Base-by-base conservation (phyloP, 2,329 filamentous ascomycete genomes). In the Colletotrichum theobromicola region DNA sequence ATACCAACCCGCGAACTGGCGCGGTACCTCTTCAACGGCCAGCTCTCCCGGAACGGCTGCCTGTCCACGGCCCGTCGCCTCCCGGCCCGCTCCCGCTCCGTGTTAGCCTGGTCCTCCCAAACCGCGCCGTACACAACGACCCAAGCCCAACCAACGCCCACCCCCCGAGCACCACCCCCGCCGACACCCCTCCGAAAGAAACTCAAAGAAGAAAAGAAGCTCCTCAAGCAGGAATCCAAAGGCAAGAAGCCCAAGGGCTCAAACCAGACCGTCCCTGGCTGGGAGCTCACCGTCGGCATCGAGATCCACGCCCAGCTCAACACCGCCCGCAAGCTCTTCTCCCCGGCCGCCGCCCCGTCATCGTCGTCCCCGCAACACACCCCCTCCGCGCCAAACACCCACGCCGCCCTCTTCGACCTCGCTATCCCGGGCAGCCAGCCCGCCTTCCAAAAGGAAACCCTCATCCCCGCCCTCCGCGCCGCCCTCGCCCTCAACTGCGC, bases 231-330 rank as follows among this genome's bases (percentile, higher is more conserved):
- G 65, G 88, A 92, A 71, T 90, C 84, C 15, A 85, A 85, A 70
- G 85, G 84, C 77, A 50, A 50, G 5, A 50, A 50, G 24, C n/a
- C 42, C n/a, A 85, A 85, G 72, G 85, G 84, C 77, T 88, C 87
- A 76, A 86, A 83, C 62, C 90, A 92, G 81, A 88, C 86, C 21
- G 90, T 91, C 1, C 85, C 88, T 7, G 92, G 93, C 37, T 99
- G 97, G 97, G 95, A 98, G 83, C 87, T 98, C 80, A 98, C 96
- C 0, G 95, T 98, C 32, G 97, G 97, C 75, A 96, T 99, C 78
- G 97, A 99, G 86, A 97, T 99, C 77, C 97, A 99, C 82, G 97
- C 97, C 24, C 96, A 98, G 84, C 89, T 99, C 80, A 98, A 98
- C 84, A 97, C 96, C 0, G 88, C 91, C 6, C 89, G 90, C 80